Conservation (phyloP, 108 stramenopile genomes). For the Cyclostephanos invisitatus region DNA sequence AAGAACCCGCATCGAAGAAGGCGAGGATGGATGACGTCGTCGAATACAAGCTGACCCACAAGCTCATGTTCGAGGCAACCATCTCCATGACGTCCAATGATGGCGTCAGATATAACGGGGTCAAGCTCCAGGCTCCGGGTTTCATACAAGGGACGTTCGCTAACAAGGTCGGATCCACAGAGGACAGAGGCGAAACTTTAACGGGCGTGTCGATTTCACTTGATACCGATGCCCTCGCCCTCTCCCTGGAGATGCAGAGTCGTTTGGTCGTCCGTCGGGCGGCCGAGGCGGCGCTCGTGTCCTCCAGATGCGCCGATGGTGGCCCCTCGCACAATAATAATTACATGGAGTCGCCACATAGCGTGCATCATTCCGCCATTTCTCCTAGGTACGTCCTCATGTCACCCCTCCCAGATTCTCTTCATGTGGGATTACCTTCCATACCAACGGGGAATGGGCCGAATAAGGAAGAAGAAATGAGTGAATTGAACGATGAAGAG, state of each 20-base stretch:
- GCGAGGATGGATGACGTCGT: conserved; percentile 24
- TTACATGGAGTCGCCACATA: conserved; percentile 16
- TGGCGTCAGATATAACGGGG: conserved; percentile 61
- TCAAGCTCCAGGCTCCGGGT: conserved; percentile 79
- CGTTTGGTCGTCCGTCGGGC: conserved; percentile 71
- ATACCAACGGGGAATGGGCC: background rate
- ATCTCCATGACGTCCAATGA: conserved; percentile 58
- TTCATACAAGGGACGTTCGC: conserved; percentile 73
- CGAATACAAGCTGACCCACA: conserved; percentile 53
- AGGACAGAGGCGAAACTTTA: conserved; percentile 46
- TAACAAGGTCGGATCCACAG: conserved; percentile 17
- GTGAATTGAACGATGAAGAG: conserved; percentile 5
- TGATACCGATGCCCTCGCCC: conserved; percentile 77
- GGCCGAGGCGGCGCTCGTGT: conserved; percentile 52
- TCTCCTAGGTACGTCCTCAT: conserved; percentile 48
- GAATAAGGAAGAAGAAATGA: conserved; percentile 2
- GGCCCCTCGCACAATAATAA: conserved; percentile 5
- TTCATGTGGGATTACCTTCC: background rate
- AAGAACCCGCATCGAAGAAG: conserved; percentile 40
- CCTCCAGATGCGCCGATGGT: conserved; percentile 30
- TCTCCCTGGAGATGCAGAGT: conserved; percentile 77
- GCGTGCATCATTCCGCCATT: conserved; percentile 34
- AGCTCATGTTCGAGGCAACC: conserved; percentile 53
- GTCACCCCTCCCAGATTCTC: conserved; percentile 32
- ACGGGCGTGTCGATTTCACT: conserved; percentile 63